These are phyloP conservation scores for Primulina huaijiensis DNA, from an alignment of 257 asterid species.

Conservation along the genomic window DNA sequence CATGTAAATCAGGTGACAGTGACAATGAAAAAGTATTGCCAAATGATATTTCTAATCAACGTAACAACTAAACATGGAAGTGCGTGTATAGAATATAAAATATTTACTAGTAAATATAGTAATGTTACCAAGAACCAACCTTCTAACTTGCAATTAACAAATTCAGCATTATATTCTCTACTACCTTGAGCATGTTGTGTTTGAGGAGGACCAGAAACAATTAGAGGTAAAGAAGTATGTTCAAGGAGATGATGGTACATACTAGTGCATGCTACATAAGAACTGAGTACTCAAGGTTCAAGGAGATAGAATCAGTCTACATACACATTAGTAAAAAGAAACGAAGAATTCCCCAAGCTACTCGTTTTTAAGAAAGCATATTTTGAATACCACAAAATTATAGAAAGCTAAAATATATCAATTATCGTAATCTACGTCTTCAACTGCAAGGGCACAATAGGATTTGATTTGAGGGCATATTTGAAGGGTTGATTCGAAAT, in stretches of 20 bases:
- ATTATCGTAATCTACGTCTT: background rate
- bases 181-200: background rate
- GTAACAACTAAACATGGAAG: background rate
- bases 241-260: background rate
- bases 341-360: background rate
- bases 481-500: too few species aligned
- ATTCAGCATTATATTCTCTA: background rate
- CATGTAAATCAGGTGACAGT: conserved; percentile 18
- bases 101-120: background rate
- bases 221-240: background rate
- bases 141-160: background rate
- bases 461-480: too few species aligned
- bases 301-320: background rate
- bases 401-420: background rate
- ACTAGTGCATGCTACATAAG: background rate
- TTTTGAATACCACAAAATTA: background rate
- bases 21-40: background rate
- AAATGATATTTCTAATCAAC: background rate
- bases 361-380: background rate
- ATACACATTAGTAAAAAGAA: background rate
- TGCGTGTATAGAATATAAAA: background rate
- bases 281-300: background rate
- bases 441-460: background rate
- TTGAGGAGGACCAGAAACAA: background rate
- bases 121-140: conserved; percentile 5